Evolutionary conservation across 2,329 filamentous ascomycete species (phyloP).

Genomic region (Thielaviopsis musarum): DNA sequence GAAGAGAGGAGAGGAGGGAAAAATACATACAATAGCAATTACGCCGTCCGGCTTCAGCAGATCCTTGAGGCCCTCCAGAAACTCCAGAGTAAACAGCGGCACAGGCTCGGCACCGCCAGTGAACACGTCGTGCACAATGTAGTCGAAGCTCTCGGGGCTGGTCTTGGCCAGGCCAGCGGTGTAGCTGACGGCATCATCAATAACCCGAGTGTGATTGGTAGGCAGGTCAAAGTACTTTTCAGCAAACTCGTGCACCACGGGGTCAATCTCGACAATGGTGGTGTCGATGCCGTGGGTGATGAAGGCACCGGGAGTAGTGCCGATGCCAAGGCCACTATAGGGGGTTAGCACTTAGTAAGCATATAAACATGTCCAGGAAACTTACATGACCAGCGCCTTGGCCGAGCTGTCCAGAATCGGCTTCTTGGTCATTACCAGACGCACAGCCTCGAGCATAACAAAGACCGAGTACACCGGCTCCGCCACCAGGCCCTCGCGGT

Average conservation of each 20-base stretch:
- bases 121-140: slow-evolving; percentile 95
- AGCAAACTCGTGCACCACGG: slow-evolving; percentile 71
- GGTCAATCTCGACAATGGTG: slow-evolving; percentile 89
- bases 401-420: slow-evolving; percentile 45
- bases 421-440: slow-evolving; percentile 50
- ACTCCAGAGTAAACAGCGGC: slow-evolving; percentile 72
- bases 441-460: slow-evolving; percentile 80
- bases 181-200: slow-evolving; percentile 69
- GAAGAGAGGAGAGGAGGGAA: neutral
- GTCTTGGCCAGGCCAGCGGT: slow-evolving; percentile 29
- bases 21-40: slow-evolving; percentile 63
- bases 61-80: slow-evolving; percentile 51
- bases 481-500: slow-evolving; percentile 36
- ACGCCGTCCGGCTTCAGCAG: slow-evolving; percentile 65
- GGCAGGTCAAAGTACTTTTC: slow-evolving; percentile 67
- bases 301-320: slow-evolving; percentile 74
- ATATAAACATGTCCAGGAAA: slow-evolving; percentile 10
- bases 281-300: slow-evolving; percentile 81
- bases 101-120: slow-evolving; percentile 89
- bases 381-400: slow-evolving; percentile 72
- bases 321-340: slow-evolving; percentile 68
- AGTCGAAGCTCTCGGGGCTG: slow-evolving; percentile 49
- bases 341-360: neutral
- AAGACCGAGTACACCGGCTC: slow-evolving; percentile 97
- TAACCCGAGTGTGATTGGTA: slow-evolving; percentile 57